Evolutionary conservation across 495 filamentous ascomycete species (phyloP), one percentile per base, ranked within the genome.

Genomic region (Neurospora tetrasperma): DNA sequence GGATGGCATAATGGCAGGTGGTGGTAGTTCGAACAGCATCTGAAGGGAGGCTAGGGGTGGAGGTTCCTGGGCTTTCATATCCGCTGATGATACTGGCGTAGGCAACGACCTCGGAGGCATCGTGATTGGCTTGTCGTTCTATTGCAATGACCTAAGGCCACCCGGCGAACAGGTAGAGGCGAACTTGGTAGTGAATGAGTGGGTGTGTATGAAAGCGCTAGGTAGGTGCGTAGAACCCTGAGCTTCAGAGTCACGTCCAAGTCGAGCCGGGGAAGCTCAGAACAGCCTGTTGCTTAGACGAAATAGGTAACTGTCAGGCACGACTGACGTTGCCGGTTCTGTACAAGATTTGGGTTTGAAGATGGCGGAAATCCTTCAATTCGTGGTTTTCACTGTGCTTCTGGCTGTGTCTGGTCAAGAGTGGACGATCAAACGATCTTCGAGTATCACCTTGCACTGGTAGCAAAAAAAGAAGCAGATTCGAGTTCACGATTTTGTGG

Each of bases 81-180:
- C 94, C 46, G 90, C 90, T 14, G 93, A 96, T 70, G 93, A 92
- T 70, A 89, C 90, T 38, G 95, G 95, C 7, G 94, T 97, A 54
- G 93, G 94, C 66, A 90, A 84, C 71, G 85, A 85, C 68, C 88
- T 84, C 69, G 87, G 90, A 83, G 92, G 90, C 92, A 96, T 96
- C 76, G 73, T 86, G 75, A 74, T 40, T 5, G 40, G 12, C 54
- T 54, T 72, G 59, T 23, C 18, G 48, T 69, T 16, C 35, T 42
- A 54, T 54, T 46, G 44, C 8, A 20, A 27, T 14, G 42, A 35
- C 23, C 11, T 44, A 41, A 70, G n/a, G 39, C 27, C 16, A 40
- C 31, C 18, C 20, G 20, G 41, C 20, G 23, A 12, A 27, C 12
- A 59, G 48, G 20, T 27, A 59, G 48, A 59, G 48, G 48, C 23